These are phyloP conservation scores for Triticum turgidum DNA, from an alignment of 176 grass and related monocot species.

Conservation along the genomic window DNA sequence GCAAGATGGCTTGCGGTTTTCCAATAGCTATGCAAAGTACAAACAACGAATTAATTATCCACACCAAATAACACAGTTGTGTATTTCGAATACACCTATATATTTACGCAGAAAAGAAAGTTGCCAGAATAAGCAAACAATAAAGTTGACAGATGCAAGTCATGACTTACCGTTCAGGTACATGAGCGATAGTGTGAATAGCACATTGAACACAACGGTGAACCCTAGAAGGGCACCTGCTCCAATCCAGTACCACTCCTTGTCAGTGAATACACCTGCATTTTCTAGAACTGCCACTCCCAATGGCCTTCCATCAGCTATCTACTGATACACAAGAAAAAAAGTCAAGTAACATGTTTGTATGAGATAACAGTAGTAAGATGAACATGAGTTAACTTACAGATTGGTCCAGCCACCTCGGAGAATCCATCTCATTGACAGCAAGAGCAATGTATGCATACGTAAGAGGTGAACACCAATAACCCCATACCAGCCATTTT, in stretches of 20 bases:
- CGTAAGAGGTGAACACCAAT: constrained; percentile 83
- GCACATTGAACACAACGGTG: constrained; percentile 82
- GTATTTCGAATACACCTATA: neutral
- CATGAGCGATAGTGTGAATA: constrained; percentile 85
- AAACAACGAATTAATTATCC: constrained; percentile 10
- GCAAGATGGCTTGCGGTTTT: constrained; percentile 76
- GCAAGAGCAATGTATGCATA: constrained; percentile 79
- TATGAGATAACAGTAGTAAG: constrained; percentile 1
- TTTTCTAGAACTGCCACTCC: constrained; percentile 69
- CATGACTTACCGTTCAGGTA: constrained; percentile 81
- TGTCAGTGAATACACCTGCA: constrained; percentile 48
- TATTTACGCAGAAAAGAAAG: constrained; percentile 7
- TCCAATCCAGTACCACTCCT: constrained; percentile 93
- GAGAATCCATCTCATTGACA: constrained; percentile 83
- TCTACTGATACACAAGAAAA: constrained; percentile 24
- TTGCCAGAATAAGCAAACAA: constrained; percentile 10
- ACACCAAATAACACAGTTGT: neutral
- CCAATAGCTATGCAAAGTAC: constrained; percentile 65
- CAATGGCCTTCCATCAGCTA: constrained; percentile 64
- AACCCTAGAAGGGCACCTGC: constrained; percentile 77
- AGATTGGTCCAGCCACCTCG: constrained; percentile 79
- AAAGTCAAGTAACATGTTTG: constrained; percentile 26
- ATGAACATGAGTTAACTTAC: constrained; percentile 47
- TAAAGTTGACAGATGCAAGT: constrained; percentile 14
- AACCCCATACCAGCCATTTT: constrained; percentile 95